Evolutionary conservation across 805 yeast genomes (phyloP).

Genomic region (Cyberlindnera saturnus): DNA sequence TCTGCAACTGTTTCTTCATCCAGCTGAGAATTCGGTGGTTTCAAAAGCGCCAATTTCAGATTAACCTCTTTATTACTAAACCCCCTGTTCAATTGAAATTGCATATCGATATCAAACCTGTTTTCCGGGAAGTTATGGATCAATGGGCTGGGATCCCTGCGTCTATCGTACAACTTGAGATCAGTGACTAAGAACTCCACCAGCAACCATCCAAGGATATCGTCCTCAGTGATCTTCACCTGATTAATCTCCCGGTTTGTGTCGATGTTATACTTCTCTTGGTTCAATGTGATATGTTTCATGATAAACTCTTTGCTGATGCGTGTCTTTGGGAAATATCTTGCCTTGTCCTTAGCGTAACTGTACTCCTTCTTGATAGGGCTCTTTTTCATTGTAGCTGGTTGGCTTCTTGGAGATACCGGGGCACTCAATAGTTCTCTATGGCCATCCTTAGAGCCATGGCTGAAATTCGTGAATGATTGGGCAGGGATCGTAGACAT

Average conservation of each 20-base stretch:
- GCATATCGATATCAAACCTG: constrained; percentile 6
- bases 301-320: constrained; percentile 10
- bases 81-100: constrained; percentile 1
- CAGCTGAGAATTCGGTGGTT: constrained; percentile 12
- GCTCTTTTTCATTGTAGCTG: neutral
- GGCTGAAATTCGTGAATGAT: too few species aligned
- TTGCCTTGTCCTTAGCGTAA: neutral
- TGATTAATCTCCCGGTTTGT: neutral
- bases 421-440: neutral
- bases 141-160: constrained; percentile 4
- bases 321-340: constrained; percentile 5
- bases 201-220: constrained; percentile 11
- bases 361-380: neutral
- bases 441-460: too few species aligned
- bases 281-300: constrained; percentile 11
- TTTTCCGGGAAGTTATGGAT: constrained; percentile 8
- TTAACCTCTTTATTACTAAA: constrained; percentile 1
- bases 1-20: constrained; percentile 3
- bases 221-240: constrained; percentile 5
- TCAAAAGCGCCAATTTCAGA: constrained; percentile 6
- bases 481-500: too few species aligned
- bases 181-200: constrained; percentile 13
- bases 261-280: constrained; percentile 2
- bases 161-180: constrained; percentile 13
- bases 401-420: neutral